These are phyloP conservation scores for Theobroma cacao DNA, from an alignment of 345 rosid genomes.

Conservation along the genomic window DNA sequence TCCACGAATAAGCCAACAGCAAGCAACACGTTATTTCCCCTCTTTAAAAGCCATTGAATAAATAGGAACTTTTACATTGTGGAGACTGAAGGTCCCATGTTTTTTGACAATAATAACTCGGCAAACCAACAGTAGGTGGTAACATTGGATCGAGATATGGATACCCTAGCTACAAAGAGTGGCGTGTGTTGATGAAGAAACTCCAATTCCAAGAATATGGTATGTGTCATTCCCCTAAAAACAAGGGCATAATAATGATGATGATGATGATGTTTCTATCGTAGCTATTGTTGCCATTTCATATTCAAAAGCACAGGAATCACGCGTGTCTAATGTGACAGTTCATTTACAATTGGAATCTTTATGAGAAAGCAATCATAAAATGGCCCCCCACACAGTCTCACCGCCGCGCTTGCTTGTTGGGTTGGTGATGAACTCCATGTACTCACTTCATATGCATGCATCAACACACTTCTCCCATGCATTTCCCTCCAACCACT, in stretches of 20 bases:
- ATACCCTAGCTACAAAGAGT: too few species aligned
- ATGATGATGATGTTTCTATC: background rate
- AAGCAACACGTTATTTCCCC: too few species aligned
- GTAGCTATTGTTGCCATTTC: background rate
- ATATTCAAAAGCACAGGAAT: background rate
- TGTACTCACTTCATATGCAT: background rate
- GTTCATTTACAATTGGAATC: conserved; percentile 3
- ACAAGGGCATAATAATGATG: background rate
- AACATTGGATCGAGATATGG: background rate
- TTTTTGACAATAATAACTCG: too few species aligned
- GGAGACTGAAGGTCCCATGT: too few species aligned
- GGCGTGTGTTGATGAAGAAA: background rate
- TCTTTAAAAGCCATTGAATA: too few species aligned
- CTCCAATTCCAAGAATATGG: background rate
- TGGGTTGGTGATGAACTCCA: background rate
- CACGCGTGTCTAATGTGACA: conserved; percentile 6
- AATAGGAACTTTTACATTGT: too few species aligned
- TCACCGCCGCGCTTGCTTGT: conserved; percentile 2
- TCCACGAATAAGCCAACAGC: too few species aligned
- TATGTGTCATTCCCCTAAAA: background rate
- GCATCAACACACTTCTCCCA: background rate
- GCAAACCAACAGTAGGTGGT: too few species aligned
- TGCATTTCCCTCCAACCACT: background rate
- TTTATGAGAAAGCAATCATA: background rate
- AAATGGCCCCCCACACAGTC: background rate